Evolutionary conservation across 2,329 filamentous ascomycete species (phyloP), one percentile per base, ranked within the genome.

Genomic region (Colletotrichum sublineola): DNA sequence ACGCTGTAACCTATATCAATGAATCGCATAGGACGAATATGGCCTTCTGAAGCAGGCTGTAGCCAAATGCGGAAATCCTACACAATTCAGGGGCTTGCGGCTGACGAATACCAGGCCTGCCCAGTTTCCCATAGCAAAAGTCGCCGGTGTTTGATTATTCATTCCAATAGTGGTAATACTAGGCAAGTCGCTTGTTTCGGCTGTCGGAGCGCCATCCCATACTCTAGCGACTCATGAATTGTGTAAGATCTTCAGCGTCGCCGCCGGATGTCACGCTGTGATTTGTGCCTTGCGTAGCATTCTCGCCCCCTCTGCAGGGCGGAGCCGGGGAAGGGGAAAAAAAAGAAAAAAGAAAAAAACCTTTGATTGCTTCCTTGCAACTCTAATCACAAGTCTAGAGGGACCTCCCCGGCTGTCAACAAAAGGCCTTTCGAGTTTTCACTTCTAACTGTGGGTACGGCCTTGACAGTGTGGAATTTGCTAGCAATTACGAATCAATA

Each of bases 251-350:
- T 33, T 20, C 55, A 55, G 55, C 55, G 52, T 60, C 42, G 31
- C 56, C 65, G 38, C 52, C n/a, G 58, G 53, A 53, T 40, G 55
- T 55, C 40, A 38, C 55, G 60, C 50, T 60, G 42, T 8, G 18
- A 65, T 64, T 60, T 72, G 69, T 69, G 69, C 69, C 56, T 61
- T 46, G 9, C 44, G 24, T 55, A 29, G 31, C 31, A 24, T 48
- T 36, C 9, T 64, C 70, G 60, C 55, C 55, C 69, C 60, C 69
- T 70, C 70, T 50, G 40, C 58, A 63, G 58, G 60, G 24, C 24
- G 24, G 24, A 24, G 24, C 24, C 24, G 24, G 24, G 24, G 24
- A 24, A 24, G 24, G 24, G 24, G 24, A 24, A 24, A 24, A 24
- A 24, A 24, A 24, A 24, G n/a, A n/a, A n/a, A n/a, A n/a, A n/a